phyloP scores from a whole-genome alignment of 2,329 filamentous ascomycete genomes.

The Claviceps sorghi region DNA sequence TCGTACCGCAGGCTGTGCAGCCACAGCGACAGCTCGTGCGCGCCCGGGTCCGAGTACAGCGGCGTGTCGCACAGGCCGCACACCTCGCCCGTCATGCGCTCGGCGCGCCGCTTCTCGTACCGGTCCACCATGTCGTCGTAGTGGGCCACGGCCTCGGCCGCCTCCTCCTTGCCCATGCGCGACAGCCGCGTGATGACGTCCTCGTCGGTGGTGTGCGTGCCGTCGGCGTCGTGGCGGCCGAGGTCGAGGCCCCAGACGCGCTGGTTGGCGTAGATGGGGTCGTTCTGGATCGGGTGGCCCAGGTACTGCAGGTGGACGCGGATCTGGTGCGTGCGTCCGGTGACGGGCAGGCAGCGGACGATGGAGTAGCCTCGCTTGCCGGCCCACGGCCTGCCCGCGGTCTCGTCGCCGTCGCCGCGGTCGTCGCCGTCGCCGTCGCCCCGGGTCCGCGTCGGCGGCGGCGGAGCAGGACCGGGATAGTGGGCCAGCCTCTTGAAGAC shows the following conservation, averaged over 20 bases:
- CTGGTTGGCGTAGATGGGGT: constrained; percentile 93
- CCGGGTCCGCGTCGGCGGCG: no score
- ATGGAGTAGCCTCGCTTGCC: constrained; percentile 76
- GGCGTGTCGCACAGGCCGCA: constrained; percentile 76
- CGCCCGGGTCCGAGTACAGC: constrained; percentile 81
- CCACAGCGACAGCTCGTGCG: constrained; percentile 84
- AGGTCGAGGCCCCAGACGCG: constrained; percentile 77
- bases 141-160: constrained; percentile 80
- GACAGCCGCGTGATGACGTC: constrained; percentile 76
- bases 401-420: constrained; percentile 7
- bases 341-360: constrained; percentile 84
- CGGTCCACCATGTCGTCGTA: constrained; percentile 85
- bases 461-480: constrained; percentile 44
- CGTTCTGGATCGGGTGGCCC: constrained; percentile 90
- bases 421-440: neutral
- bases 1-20: constrained; percentile 86
- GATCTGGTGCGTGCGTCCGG: constrained; percentile 86
- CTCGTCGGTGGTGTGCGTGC: constrained; percentile 60
- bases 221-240: constrained; percentile 52
- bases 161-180: constrained; percentile 87
- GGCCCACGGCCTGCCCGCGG: constrained; percentile 24
- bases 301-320: constrained; percentile 90
- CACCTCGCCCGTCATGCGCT: constrained; percentile 76
- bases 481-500: constrained; percentile 90
- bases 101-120: constrained; percentile 81